Evolutionary conservation across 306 rosid genomes (phyloP).

Genomic region (Arachis hypogaea): DNA sequence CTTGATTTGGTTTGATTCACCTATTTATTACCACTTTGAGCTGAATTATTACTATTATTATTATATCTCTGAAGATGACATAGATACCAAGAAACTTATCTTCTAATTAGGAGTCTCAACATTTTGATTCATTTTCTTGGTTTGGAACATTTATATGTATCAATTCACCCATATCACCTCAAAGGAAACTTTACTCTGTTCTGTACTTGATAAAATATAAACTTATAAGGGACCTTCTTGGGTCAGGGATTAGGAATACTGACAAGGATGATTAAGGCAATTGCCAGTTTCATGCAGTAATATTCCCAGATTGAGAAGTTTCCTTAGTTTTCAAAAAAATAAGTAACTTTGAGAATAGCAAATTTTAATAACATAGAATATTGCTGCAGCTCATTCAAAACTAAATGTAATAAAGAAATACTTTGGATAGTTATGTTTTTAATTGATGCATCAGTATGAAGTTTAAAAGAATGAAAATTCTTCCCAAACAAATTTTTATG

Average conservation of each 20-base stretch:
- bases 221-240: background rate
- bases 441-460: constrained; percentile 16
- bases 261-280: background rate
- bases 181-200: too few species aligned
- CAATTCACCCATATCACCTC: too few species aligned
- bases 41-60: too few species aligned
- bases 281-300: background rate
- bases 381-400: background rate
- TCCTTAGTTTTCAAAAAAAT: background rate
- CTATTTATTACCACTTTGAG: background rate
- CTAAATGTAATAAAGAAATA: background rate
- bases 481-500: background rate
- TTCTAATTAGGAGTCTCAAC: background rate
- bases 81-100: background rate
- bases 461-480: background rate
- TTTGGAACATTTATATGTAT: too few species aligned
- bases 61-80: background rate
- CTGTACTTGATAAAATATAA: background rate
- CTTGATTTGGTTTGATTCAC: too few species aligned
- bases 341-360: background rate
- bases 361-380: background rate
- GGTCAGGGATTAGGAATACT: background rate
- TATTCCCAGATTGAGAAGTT: background rate
- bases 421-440: background rate
- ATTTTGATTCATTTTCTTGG: background rate